Percentiles rank a stretch among this genome's conserved stretches.
phyloP scores from a whole-genome alignment of 1,284 basidiomycete genomes.

The Meira nashicola region DNA sequence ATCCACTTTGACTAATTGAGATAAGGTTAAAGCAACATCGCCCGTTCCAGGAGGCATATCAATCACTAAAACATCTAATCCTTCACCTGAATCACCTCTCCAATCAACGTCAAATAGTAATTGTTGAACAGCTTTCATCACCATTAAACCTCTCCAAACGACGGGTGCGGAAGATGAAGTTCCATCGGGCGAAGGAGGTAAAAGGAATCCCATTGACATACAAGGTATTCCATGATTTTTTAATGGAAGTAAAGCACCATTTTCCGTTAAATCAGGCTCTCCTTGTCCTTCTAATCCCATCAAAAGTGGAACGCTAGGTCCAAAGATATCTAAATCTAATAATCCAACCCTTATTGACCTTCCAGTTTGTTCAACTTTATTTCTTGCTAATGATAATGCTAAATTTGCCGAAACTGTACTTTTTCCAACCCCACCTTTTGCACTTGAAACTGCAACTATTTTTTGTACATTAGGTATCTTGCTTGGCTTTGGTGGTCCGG shows the following conservation, averaged over 20 bases:
- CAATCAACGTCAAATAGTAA: conserved; percentile 95
- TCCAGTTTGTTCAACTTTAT: neutral
- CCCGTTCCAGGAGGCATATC: conserved; percentile 98
- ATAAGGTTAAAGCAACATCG: conserved; percentile 86
- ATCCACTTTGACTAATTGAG: conserved; percentile 68
- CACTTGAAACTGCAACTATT: conserved; percentile 82
- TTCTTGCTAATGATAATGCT: neutral
- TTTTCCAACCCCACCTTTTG: conserved; percentile 96
- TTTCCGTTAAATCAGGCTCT: conserved; percentile 70
- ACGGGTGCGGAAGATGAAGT: conserved; percentile 55
- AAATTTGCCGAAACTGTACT: conserved; percentile 69
- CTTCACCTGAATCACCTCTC: conserved; percentile 50
- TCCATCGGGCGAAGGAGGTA: conserved; percentile 50
- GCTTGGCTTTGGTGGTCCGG: conserved; percentile 56
- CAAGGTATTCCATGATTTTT: conserved; percentile 84
- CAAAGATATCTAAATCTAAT: conserved; percentile 91
- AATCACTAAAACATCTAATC: conserved; percentile 77
- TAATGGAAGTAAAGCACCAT: conserved; percentile 69
- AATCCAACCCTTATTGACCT: conserved; percentile 63
- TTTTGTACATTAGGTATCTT: conserved; percentile 58
- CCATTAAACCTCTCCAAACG: conserved; percentile 97
- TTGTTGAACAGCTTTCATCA: conserved; percentile 96
- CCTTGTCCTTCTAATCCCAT: conserved; percentile 80
- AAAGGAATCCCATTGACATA: conserved; percentile 90
- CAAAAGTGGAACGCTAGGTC: conserved; percentile 88